Base-by-base conservation (phyloP, 2,329 filamentous ascomycete species). In the Fusarium albosuccineum region DNA sequence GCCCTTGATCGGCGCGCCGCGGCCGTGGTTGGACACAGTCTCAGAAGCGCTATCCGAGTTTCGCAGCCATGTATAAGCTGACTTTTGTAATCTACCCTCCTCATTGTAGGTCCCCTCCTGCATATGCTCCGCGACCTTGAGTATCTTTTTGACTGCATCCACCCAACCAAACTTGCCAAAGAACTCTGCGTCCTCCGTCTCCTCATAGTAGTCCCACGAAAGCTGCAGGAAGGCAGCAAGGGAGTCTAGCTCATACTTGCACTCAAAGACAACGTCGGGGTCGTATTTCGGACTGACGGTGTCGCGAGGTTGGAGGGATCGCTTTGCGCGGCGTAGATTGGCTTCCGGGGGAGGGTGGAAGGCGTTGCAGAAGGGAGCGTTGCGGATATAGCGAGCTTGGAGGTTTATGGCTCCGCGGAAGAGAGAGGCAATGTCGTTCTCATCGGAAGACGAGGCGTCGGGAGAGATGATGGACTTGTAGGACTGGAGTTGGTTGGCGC, bases 241-340 rank as follows among this genome's bases (percentile, higher is more conserved):
- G 10, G 92, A 95, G 81, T 97, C 94, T 45, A 97, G 88, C 80
- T 97, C 95, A 78, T 96, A 97, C 79, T 97, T 97, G 86, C 95
- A 97, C 78, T 97, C 95, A 75, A 96, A 97, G 0, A 97, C 94
- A 37, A 89, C 84, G 2, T 83, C 83, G 2, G 85, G 84, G 71
- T 91, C 92, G 27, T 92, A 90, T 29, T 84, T 79, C 0, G 93
- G 92, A 82, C 64, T 87, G 79, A 82, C 79, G 73, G 79, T 71
- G 76, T 92, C 91, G n/a, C 85, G 72, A 34, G 72, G 53, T 37
- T 64, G 29, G 26, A 76, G 33, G 34, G 60, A 50, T 34, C 73
- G 64, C 59, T 72, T 71, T 34, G 54, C 34, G 51, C 57, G 68
- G 46, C 60, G 55, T 10, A 75, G 44, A 4, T 69, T 70, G 57